phyloP scores from a whole-genome alignment of 371 early-diverging fungal species.

The Haplosporangium sp. region DNA sequence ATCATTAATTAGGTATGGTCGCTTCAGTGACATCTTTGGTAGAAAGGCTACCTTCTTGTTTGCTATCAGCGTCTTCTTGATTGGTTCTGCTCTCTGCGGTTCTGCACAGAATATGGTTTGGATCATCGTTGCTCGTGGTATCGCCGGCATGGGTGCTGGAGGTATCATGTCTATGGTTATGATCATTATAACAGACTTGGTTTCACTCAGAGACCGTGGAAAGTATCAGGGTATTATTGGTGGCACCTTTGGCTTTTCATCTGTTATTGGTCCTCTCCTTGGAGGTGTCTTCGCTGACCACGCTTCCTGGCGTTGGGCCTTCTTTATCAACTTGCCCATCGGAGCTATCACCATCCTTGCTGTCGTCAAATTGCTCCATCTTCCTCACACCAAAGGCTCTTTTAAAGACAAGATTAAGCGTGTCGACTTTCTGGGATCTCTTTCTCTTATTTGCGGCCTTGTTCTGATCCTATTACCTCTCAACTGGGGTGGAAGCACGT shows the following conservation, averaged over 20 bases:
- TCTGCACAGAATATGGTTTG: slow-evolving; percentile 55
- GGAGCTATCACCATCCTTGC: slow-evolving; percentile 35
- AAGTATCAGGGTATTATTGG: slow-evolving; percentile 69
- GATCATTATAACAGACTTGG: slow-evolving; percentile 74
- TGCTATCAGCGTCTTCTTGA: slow-evolving; percentile 61
- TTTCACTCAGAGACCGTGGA: slow-evolving; percentile 65
- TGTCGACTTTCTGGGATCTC: slow-evolving; percentile 49
- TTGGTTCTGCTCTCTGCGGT: slow-evolving; percentile 64
- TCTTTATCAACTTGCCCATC: slow-evolving; percentile 58
- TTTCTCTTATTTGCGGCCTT: slow-evolving; percentile 53
- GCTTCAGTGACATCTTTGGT: slow-evolving; percentile 58
- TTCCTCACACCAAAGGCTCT: slow-evolving; percentile 53
- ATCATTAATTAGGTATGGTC: slow-evolving; percentile 56
- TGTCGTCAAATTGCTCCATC: slow-evolving; percentile 45
- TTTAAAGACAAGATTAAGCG: slow-evolving; percentile 42
- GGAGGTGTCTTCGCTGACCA: slow-evolving; percentile 64
- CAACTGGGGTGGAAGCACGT: slow-evolving; percentile 77
- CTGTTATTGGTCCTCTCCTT: slow-evolving; percentile 61
- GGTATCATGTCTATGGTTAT: slow-evolving; percentile 68
- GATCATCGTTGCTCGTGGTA: slow-evolving; percentile 59
- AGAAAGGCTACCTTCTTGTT: slow-evolving; percentile 61
- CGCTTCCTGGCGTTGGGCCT: slow-evolving; percentile 63
- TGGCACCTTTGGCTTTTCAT: slow-evolving; percentile 58
- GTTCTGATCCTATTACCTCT: slow-evolving; percentile 74
- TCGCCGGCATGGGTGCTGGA: slow-evolving; percentile 69